These are phyloP conservation scores for Chloranthus sessilifolius DNA, from an alignment of 164 flowering plant species.

Conservation along the genomic window DNA sequence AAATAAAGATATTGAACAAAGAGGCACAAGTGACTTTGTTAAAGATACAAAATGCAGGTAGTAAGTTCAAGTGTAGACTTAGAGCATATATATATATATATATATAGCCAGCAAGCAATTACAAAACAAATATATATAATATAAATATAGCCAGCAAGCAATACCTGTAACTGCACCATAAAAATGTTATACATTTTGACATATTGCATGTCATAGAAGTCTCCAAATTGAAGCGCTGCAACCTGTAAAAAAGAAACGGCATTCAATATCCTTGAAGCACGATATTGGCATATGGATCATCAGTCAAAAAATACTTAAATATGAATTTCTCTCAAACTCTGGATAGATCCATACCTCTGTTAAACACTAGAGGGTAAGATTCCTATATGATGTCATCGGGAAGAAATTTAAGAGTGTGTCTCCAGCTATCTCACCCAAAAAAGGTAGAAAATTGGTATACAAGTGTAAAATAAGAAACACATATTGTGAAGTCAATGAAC, in stretches of 20 bases:
- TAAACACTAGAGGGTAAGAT: conserved; percentile 89
- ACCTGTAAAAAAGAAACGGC: conserved; percentile 72
- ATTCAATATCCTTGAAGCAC: no score
- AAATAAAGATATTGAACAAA: neutral
- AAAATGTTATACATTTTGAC: conserved; percentile 75
- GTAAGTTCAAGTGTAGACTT: neutral
- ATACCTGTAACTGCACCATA: conserved; percentile 89
- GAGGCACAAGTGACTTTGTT: neutral
- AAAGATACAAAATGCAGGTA: neutral
- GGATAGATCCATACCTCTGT: conserved; percentile 57
- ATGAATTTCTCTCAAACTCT: neutral
- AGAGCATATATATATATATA: neutral
- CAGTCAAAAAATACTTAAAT: conserved; percentile 8
- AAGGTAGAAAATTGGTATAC: no score
- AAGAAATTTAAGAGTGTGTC: conserved; percentile 84
- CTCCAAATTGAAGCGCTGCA: conserved; percentile 87
- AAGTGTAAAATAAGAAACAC: no score
- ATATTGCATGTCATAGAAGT: conserved; percentile 70
- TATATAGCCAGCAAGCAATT: neutral
- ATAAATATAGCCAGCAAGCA: no score
- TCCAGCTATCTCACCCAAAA: conserved; percentile 51
- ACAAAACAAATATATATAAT: no score
- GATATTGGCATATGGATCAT: neutral
- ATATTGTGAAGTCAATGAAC: no score
- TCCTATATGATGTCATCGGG: conserved; percentile 73